These are phyloP conservation scores for Mariannaea elegans DNA, from an alignment of 2,329 filamentous ascomycete genomes.

Conservation along the genomic window DNA sequence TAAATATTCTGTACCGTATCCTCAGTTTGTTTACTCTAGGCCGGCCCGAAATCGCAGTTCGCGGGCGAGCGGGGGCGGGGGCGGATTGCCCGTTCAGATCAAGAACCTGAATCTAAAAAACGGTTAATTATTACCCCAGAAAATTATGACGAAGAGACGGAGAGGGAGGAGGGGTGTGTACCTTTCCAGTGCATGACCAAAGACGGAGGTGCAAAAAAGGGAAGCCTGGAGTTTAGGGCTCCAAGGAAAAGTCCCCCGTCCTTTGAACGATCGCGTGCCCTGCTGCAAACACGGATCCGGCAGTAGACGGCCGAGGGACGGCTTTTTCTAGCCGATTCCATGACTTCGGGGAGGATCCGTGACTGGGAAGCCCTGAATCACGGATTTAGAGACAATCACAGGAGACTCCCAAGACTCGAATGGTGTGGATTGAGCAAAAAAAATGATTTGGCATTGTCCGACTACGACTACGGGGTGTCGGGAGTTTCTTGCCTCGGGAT, in stretches of 20 bases:
- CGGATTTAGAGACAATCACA: background rate
- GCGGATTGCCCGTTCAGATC: constrained; percentile 7
- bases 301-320: background rate
- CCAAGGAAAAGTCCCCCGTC: background rate
- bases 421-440: background rate
- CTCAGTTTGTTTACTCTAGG: constrained; percentile 10
- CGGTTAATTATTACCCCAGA: constrained; percentile 8
- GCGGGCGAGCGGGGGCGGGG: constrained; percentile 20
- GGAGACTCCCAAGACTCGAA: background rate
- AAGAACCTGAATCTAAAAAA: constrained; percentile 14
- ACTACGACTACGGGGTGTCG: background rate
- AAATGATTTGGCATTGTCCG: background rate
- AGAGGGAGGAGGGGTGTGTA: constrained; percentile 4
- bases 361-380: background rate
- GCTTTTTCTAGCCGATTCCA: constrained; percentile 15
- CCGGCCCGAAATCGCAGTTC: constrained; percentile 12
- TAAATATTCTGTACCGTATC: background rate
- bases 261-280: constrained; percentile 5
- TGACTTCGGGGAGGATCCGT: background rate
- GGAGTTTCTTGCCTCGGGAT: background rate
- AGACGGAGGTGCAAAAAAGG: constrained; percentile 3
- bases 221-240: background rate
- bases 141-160: background rate
- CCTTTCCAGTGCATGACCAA: background rate
- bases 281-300: background rate